Evolutionary conservation across 2,329 filamentous ascomycete species (phyloP).

Genomic region (Colletotrichum euphorbiae): DNA sequence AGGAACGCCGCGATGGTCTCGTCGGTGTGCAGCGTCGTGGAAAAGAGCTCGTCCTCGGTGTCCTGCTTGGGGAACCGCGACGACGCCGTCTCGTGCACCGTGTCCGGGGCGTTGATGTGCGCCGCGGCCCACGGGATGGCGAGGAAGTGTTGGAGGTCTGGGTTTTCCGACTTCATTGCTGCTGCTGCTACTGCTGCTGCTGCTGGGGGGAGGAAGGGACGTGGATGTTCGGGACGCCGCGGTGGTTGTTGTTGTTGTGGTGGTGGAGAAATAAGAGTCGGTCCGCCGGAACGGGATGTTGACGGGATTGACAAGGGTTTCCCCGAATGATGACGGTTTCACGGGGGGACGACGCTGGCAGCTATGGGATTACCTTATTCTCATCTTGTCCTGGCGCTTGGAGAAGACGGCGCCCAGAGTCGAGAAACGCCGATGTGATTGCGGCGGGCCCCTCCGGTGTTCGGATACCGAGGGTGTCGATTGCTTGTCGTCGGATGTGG

Average conservation of each 20-base stretch:
- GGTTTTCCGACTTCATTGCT: conserved; percentile 31
- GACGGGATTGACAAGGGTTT: background rate
- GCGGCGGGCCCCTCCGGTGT: background rate
- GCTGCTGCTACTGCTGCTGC: background rate
- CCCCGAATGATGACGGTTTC: background rate
- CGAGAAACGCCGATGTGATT: background rate
- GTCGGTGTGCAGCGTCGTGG: conserved; percentile 46
- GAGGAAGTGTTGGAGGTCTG: conserved; percentile 47
- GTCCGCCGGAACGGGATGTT: background rate
- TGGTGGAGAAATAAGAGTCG: background rate
- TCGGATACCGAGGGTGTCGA: background rate
- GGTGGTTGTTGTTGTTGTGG: background rate
- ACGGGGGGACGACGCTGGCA: background rate
- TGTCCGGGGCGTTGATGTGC: conserved; percentile 45
- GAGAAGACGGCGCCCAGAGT: too few species aligned
- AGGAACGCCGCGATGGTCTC: conserved; percentile 50
- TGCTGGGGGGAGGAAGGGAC: too few species aligned
- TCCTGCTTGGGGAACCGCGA: conserved; percentile 47
- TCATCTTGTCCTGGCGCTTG: too few species aligned
- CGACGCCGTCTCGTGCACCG: conserved; percentile 49
- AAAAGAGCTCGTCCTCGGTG: conserved; percentile 50
- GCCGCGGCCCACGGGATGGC: conserved; percentile 52
- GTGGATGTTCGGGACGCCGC: background rate
- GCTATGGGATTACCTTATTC: too few species aligned
- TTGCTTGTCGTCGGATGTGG: conserved; percentile 1